These are phyloP conservation scores for Calonectria pteridis DNA, from an alignment of 2,329 filamentous ascomycete species.

Conservation along the genomic window DNA sequence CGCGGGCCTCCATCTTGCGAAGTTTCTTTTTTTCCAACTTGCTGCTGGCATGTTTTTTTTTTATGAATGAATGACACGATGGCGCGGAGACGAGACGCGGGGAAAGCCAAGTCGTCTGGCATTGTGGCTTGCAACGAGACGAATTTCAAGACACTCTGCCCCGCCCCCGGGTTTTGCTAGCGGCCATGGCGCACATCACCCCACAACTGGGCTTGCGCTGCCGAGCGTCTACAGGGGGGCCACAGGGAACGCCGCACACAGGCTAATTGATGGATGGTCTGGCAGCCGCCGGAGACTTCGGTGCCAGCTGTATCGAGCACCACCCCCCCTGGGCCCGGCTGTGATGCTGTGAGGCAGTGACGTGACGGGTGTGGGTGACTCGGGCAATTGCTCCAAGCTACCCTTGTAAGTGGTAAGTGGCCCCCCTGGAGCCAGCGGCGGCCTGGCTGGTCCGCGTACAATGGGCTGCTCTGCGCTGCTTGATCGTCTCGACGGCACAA, in stretches of 20 bases:
- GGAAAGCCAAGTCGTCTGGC: neutral
- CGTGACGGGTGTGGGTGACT: slow-evolving; percentile 2
- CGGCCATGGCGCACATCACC: slow-evolving; percentile 28
- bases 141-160: slow-evolving; percentile 8
- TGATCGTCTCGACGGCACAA: neutral
- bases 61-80: neutral
- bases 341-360: neutral
- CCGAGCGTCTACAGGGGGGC: no score
- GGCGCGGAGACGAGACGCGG: neutral
- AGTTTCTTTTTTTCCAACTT: neutral
- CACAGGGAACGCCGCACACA: neutral
- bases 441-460: neutral
- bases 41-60: neutral
- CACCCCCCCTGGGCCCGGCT: neutral
- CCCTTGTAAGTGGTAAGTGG: slow-evolving; percentile 2
- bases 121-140: slow-evolving; percentile 10
- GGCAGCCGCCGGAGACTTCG: neutral
- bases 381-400: neutral
- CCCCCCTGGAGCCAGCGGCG: neutral
- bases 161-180: slow-evolving; percentile 30
- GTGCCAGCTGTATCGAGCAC: neutral
- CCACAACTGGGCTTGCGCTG: slow-evolving; percentile 18
- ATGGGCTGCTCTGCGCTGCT: neutral
- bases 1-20: neutral
- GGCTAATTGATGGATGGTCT: neutral